Evolutionary conservation across 2,329 filamentous ascomycete species (phyloP).

Genomic region (Colletotrichum simmondsii): DNA sequence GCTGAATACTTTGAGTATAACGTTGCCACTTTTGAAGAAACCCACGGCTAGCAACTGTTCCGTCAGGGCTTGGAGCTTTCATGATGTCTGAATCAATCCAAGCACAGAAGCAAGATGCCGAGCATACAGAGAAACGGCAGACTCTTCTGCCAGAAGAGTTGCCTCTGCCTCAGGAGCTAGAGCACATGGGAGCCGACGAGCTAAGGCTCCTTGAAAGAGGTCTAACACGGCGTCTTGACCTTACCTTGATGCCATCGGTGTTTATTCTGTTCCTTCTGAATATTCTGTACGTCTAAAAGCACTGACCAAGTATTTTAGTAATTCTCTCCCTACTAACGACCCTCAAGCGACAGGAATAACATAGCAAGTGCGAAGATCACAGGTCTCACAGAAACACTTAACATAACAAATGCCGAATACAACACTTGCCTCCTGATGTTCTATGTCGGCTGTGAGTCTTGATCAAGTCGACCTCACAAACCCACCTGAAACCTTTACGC

Average conservation of each 20-base stretch:
- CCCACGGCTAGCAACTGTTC: neutral
- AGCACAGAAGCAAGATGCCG: slow-evolving; percentile 9
- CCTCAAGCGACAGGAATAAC: slow-evolving; percentile 40
- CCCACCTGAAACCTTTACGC: neutral
- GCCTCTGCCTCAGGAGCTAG: slow-evolving; percentile 9
- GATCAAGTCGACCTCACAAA: too few species aligned
- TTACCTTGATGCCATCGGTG: slow-evolving; percentile 14
- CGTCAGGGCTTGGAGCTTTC: neutral
- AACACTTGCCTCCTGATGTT: slow-evolving; percentile 47
- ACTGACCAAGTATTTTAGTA: neutral
- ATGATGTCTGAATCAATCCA: slow-evolving; percentile 15
- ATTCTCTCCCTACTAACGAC: neutral
- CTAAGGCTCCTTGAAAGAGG: slow-evolving; percentile 4
- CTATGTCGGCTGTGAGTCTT: slow-evolving; percentile 5
- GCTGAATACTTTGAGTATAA: neutral
- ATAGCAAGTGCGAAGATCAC: slow-evolving; percentile 65
- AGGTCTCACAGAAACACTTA: slow-evolving; percentile 63
- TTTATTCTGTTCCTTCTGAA: slow-evolving; percentile 20
- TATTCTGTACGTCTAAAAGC: neutral
- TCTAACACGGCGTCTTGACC: slow-evolving; percentile 1
- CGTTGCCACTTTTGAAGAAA: neutral
- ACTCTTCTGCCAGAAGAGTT: slow-evolving; percentile 5
- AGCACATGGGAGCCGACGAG: neutral
- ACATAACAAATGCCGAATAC: slow-evolving; percentile 65
- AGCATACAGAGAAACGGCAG: slow-evolving; percentile 13